These are phyloP conservation scores for Pneumocystis canis DNA, from an alignment of 1,139 yeast genomes.

Conservation along the genomic window DNA sequence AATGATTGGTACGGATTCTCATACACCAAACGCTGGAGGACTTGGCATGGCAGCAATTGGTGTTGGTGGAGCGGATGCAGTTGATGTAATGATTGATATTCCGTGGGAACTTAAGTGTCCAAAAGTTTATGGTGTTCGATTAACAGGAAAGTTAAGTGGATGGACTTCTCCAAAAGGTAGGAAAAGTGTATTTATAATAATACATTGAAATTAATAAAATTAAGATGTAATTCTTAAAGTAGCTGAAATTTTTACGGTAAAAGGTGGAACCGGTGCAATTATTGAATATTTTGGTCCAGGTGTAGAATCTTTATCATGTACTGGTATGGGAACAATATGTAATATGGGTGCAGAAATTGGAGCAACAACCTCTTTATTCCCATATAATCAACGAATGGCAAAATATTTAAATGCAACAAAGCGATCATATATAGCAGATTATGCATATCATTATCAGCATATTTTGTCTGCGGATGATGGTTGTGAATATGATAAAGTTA, in stretches of 20 bases:
- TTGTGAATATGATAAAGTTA: conserved; percentile 87
- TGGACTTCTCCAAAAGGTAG: conserved; percentile 86
- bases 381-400: conserved; percentile 82
- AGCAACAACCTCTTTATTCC: conserved; percentile 98
- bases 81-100: conserved; percentile 87
- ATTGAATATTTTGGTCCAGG: conserved; percentile 97
- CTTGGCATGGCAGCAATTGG: conserved; percentile 97
- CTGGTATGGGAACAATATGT: conserved; percentile 99
- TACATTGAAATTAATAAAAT: too few relatives aligned
- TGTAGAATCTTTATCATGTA: conserved; percentile 87
- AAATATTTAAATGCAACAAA: conserved; percentile 81
- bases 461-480: conserved; percentile 84
- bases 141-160: conserved; percentile 88
- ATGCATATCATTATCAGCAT: conserved; percentile 48
- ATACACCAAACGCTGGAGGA: conserved; percentile 99
- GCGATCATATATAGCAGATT: conserved; percentile 69
- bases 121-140: conserved; percentile 89
- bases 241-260: conserved; percentile 94
- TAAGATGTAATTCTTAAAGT: conserved; percentile 76
- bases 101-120: conserved; percentile 99
- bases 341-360: conserved; percentile 99
- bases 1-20: conserved; percentile 96
- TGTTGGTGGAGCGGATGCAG: conserved; percentile 99
- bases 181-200: background rate
- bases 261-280: conserved; percentile 98